phyloP scores from a whole-genome alignment of 192 early-diverging fungal species.

The Linnemannia schmuckeri region DNA sequence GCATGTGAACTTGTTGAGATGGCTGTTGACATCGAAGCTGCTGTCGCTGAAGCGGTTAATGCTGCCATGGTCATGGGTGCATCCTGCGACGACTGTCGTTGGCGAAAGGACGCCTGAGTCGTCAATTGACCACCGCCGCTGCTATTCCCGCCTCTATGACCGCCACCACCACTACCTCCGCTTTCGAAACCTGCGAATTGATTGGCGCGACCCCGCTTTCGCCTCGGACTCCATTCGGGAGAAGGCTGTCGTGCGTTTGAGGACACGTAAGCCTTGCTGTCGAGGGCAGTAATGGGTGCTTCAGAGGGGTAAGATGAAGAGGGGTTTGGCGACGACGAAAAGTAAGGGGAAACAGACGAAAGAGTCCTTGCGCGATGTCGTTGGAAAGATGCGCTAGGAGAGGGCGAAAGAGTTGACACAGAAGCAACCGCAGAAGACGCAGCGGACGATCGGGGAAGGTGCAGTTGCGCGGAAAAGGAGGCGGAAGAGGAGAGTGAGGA shows the following conservation, averaged over 20 bases:
- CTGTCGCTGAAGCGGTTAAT: neutral
- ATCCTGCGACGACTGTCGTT: slow-evolving; percentile 6
- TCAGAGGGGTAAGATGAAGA: neutral
- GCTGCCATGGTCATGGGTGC: neutral
- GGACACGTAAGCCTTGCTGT: neutral
- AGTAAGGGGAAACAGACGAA: slow-evolving; percentile 15
- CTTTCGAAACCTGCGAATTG: slow-evolving; percentile 2
- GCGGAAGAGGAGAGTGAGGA: neutral
- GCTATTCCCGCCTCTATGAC: neutral
- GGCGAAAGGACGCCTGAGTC: neutral
- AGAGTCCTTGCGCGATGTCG: slow-evolving; percentile 34
- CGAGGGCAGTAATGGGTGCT: slow-evolving; percentile 1
- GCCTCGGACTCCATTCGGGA: slow-evolving; percentile 11
- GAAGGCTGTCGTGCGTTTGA: neutral
- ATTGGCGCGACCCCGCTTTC: slow-evolving; percentile 27
- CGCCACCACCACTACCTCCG: neutral
- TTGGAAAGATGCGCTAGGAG: neutral
- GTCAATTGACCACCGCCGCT: neutral
- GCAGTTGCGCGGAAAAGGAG: neutral
- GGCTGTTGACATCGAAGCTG: neutral
- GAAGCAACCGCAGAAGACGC: slow-evolving; percentile 1
- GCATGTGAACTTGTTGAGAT: neutral
- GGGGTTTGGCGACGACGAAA: neutral
- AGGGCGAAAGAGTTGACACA: neutral
- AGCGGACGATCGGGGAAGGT: neutral